Percentiles rank a stretch among this genome's conserved stretches.
Evolutionary conservation across 164 flowering plant genomes (phyloP).

Genomic region (Chimonanthus salicifolius): DNA sequence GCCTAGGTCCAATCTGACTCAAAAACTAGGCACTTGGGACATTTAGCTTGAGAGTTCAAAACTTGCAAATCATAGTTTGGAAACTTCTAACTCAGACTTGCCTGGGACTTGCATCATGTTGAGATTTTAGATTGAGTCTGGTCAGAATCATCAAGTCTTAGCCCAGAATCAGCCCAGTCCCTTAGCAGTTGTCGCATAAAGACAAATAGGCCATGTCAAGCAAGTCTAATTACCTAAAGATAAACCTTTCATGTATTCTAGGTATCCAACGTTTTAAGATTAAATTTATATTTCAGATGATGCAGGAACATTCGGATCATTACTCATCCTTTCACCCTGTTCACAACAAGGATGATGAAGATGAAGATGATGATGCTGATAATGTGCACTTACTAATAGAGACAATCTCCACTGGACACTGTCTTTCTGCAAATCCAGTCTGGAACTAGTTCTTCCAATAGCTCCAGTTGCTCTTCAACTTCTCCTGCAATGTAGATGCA

Average conservation of each 20-base stretch:
- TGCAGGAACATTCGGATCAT: slow-evolving; percentile 1
- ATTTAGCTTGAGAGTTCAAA: not conserved
- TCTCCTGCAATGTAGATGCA: slow-evolving; percentile 30
- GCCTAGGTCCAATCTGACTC: not conserved
- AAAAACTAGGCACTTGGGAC: not conserved
- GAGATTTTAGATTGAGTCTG: too few species aligned
- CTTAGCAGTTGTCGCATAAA: too few species aligned
- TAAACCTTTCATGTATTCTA: not conserved
- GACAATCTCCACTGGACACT: slow-evolving; percentile 44
- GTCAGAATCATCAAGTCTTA: too few species aligned
- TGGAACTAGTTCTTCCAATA: slow-evolving; percentile 54
- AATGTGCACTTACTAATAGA: slow-evolving; percentile 33
- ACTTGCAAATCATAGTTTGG: too few species aligned
- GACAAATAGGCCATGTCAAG: not conserved
- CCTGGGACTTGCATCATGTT: too few species aligned
- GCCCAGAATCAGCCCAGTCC: too few species aligned
- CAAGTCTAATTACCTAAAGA: not conserved
- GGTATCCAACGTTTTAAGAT: not conserved
- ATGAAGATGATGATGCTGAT: not conserved
- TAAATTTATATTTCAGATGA: not conserved
- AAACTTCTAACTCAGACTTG: too few species aligned
- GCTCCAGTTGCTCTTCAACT: slow-evolving; percentile 54
- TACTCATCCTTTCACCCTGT: not conserved
- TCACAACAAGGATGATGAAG: slow-evolving; percentile 2
- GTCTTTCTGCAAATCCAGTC: slow-evolving; percentile 57